Base-by-base conservation (phyloP, 2,329 filamentous ascomycete genomes). In the Aspergillaceae sp. region DNA sequence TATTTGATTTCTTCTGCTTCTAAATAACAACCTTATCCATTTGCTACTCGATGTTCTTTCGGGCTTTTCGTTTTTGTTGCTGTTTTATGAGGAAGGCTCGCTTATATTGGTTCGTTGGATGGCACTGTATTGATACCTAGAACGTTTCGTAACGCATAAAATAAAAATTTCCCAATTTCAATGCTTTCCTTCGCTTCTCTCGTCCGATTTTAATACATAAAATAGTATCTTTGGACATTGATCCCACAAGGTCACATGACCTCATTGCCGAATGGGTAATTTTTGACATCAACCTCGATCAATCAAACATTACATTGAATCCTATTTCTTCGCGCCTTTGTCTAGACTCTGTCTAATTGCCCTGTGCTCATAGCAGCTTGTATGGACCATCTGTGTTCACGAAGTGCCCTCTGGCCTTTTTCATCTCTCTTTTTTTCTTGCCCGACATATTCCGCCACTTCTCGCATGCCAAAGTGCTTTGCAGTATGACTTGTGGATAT, bases 161-260 rank as follows among this genome's bases (percentile, higher is more conserved):
- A 32, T 6, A 32, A 32, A 32, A 19, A 19, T 19, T 19, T 19
- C 19, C 19, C 19, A 19, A 19, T 19, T 19, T 19, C 19, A 19
- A 19, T 19, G 19, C 6, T 32, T 32, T 32, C 30, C 8, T 32
- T 32, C 8, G 1, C 30, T 9, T 32, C 30, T 32, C 30, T 19
- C 19, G 19, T 19, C 19, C 19, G 19, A 19, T 19, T 19, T 19
- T 2, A 19, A 19, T 19, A 19, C 19, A 19, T 19, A 19, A 19
- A 2, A 19, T 19, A 19, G 19, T 19, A 19, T 19, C 30, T 32
- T 32, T 32, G 30, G 30, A 32, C 8, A 6, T 6, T 32, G 5
- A 32, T 32, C 5, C 5, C 5, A 5, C 30, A 8, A 38, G 30
- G 36, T 38, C 36, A 48, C 47, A 40, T 48, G 47, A 46, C 32